phyloP scores from a whole-genome alignment of 225 moss, liverwort and hornwort genomes.

The Polytrichum formosum region DNA sequence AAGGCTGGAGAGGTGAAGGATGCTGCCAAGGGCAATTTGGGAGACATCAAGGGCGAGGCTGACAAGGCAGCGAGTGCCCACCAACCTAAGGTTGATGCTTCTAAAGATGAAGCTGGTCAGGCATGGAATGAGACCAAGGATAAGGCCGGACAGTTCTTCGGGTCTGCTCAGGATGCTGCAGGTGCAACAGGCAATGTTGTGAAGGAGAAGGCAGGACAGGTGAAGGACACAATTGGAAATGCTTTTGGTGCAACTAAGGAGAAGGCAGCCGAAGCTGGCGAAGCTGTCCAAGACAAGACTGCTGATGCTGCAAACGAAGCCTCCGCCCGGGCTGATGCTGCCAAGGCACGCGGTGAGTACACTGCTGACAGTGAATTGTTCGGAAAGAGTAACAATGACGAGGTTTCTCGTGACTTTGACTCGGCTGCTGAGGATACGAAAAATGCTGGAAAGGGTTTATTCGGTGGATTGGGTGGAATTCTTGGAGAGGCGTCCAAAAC shows the following conservation, averaged over 20 bases:
- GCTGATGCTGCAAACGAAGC: slow-evolving; percentile 19
- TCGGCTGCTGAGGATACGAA: slow-evolving; percentile 22
- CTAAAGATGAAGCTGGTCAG: slow-evolving; percentile 26
- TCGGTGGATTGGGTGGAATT: slow-evolving; percentile 22
- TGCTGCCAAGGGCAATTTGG: slow-evolving; percentile 26
- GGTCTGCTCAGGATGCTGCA: slow-evolving; percentile 27
- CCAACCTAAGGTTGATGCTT: slow-evolving; percentile 29
- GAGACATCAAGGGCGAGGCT: slow-evolving; percentile 35
- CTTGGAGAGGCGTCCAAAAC: slow-evolving; percentile 40
- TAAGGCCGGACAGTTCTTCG: slow-evolving; percentile 29
- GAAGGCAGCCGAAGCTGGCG: slow-evolving; percentile 37
- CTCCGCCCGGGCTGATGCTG: slow-evolving; percentile 34
- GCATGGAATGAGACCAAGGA: slow-evolving; percentile 34
- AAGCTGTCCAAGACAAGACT: slow-evolving; percentile 26
- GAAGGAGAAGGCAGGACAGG: slow-evolving; percentile 40
- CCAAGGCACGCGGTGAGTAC: slow-evolving; percentile 31
- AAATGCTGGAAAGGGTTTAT: slow-evolving; percentile 15
- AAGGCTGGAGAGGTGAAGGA: slow-evolving; percentile 36
- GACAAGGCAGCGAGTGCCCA: slow-evolving; percentile 21
- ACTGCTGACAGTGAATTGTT: slow-evolving; percentile 28
- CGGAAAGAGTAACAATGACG: background rate
- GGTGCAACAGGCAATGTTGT: slow-evolving; percentile 39
- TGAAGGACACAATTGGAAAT: slow-evolving; percentile 23
- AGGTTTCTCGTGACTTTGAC: slow-evolving; percentile 14
- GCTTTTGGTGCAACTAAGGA: slow-evolving; percentile 34